These are phyloP conservation scores for Paramecium biaurelia DNA, from an alignment of 73 alveolate genomes.

Conservation along the genomic window DNA sequence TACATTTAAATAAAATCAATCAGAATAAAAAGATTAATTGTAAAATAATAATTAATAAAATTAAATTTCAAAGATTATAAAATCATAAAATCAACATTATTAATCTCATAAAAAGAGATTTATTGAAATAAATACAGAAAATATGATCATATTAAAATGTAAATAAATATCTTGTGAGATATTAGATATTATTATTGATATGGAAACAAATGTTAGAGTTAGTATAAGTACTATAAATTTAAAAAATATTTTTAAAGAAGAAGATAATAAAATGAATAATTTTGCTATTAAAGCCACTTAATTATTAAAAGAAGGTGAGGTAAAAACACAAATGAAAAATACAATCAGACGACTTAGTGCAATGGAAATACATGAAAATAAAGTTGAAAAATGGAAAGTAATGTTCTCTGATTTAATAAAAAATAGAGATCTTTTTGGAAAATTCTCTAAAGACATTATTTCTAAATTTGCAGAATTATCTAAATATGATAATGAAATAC, in stretches of 20 bases:
- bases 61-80: neutral
- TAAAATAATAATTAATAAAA: neutral
- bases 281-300: neutral
- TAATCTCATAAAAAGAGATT: neutral
- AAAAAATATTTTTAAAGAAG: neutral
- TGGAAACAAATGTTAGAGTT: constrained; percentile 55
- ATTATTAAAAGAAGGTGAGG: neutral
- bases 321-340: neutral
- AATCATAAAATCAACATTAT: neutral
- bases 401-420: neutral
- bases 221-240: neutral
- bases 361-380: neutral
- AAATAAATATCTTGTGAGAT: constrained; percentile 15
- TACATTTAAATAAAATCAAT: neutral
- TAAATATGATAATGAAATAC: neutral
- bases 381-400: neutral
- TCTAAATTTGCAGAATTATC: neutral
- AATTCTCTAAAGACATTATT: neutral
- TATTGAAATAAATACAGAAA: neutral
- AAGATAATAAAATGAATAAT: neutral
- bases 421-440: neutral
- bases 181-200: constrained; percentile 3
- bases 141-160: constrained; percentile 2
- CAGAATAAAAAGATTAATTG: neutral
- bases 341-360: neutral